Evolutionary conservation across 2,329 filamentous ascomycete genomes (phyloP).

Genomic region (Aquanectria penicillioides): DNA sequence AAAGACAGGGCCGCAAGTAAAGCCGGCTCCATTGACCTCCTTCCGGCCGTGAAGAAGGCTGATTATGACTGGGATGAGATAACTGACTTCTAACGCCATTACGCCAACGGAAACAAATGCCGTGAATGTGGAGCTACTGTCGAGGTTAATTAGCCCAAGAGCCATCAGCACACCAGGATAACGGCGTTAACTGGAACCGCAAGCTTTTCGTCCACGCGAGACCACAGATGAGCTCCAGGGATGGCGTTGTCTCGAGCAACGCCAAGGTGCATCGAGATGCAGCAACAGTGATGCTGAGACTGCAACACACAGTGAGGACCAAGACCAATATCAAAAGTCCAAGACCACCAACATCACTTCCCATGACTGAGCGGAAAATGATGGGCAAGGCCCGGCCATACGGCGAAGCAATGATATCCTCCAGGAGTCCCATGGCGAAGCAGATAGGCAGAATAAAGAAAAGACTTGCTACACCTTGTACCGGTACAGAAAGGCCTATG

Average conservation of each 20-base stretch:
- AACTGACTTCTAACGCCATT: slow-evolving; percentile 78
- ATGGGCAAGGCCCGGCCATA: slow-evolving; percentile 78
- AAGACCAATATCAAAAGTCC: slow-evolving; percentile 78
- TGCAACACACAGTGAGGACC: slow-evolving; percentile 78
- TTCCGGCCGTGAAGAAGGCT: slow-evolving; percentile 72
- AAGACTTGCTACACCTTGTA: slow-evolving; percentile 69
- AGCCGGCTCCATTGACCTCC: slow-evolving; percentile 69
- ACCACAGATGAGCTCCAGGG: slow-evolving; percentile 59
- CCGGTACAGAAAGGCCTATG: slow-evolving; percentile 71
- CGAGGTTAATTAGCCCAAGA: slow-evolving; percentile 81
- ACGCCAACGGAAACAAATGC: slow-evolving; percentile 81
- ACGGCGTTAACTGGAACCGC: slow-evolving; percentile 77
- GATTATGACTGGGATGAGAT: slow-evolving; percentile 78
- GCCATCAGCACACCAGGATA: slow-evolving; percentile 74
- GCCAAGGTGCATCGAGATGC: slow-evolving; percentile 78
- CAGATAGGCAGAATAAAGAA: slow-evolving; percentile 71
- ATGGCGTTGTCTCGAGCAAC: slow-evolving; percentile 60
- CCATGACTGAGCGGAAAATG: slow-evolving; percentile 78
- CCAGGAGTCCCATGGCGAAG: slow-evolving; percentile 76
- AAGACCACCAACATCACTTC: slow-evolving; percentile 75
- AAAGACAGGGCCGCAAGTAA: slow-evolving; percentile 69
- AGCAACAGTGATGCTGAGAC: slow-evolving; percentile 76
- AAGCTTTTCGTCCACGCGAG: slow-evolving; percentile 66
- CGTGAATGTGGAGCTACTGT: slow-evolving; percentile 79
- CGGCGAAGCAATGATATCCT: slow-evolving; percentile 68